Conservation (phyloP, 2,329 filamentous ascomycete species). For the Acarospora socialis region DNA sequence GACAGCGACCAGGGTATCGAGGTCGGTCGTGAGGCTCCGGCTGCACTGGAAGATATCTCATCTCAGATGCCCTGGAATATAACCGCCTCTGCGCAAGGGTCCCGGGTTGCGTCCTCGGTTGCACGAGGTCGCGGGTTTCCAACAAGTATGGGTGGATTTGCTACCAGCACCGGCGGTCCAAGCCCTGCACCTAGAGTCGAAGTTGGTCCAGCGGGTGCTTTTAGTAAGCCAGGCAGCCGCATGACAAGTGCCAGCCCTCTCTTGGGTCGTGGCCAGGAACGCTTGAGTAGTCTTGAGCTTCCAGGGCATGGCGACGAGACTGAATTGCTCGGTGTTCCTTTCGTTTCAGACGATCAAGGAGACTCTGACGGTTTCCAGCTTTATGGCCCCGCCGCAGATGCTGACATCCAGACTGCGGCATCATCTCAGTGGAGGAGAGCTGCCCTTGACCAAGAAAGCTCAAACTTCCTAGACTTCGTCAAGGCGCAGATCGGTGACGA, state of each 20-base stretch:
- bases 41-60: slow-evolving; percentile 52
- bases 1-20: slow-evolving; percentile 38
- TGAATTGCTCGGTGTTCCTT: slow-evolving; percentile 4
- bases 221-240: slow-evolving; percentile 33
- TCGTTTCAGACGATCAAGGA: slow-evolving; percentile 6
- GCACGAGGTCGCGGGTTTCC: slow-evolving; percentile 20
- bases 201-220: slow-evolving; percentile 16
- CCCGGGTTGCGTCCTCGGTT: slow-evolving; percentile 27
- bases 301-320: slow-evolving; percentile 6
- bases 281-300: slow-evolving; percentile 15
- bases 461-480: slow-evolving; percentile 51
- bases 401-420: slow-evolving; percentile 36
- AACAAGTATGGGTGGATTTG: slow-evolving; percentile 24
- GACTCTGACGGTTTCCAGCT: slow-evolving; percentile 32
- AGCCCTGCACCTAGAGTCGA: slow-evolving; percentile 19
- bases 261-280: slow-evolving; percentile 33
- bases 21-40: slow-evolving; percentile 52
- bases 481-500: slow-evolving; percentile 30
- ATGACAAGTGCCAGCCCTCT: slow-evolving; percentile 48
- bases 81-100: slow-evolving; percentile 40
- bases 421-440: slow-evolving; percentile 36
- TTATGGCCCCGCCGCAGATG: slow-evolving; percentile 29
- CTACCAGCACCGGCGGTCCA: slow-evolving; percentile 21
- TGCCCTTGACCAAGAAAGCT: slow-evolving; percentile 42
- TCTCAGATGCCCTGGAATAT: slow-evolving; percentile 58